Evolutionary conservation across 495 filamentous ascomycete genomes (phyloP), one percentile per base, ranked within the genome.

Genomic region (Lasiosphaeria miniovina): DNA sequence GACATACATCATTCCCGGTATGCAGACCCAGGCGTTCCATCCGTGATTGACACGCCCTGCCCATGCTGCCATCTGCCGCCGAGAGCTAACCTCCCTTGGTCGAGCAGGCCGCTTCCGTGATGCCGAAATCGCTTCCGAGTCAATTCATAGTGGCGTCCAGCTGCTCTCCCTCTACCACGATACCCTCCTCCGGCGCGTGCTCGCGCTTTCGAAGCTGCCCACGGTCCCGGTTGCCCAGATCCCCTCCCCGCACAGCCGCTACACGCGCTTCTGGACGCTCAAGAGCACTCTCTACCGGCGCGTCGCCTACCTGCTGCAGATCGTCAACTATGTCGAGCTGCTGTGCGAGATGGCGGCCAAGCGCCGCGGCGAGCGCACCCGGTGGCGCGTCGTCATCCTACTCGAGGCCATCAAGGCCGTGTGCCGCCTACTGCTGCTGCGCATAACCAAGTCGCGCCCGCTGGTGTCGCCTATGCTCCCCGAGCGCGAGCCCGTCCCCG

Each of bases 141-240:
- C 89, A 55, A 82, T 98, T 17, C 92, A 98, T 66, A 90, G 88
- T 45, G 84, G 85, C 58, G 87, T 97, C 36, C 91, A 96, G 67
- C 81, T 98, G 11, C 83, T 98, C 58, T 93, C 93, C 10, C 82
- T 97, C 59, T 97, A 97, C 75, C 93, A 98, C 80, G 93, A 98
- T 73, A 84, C 87, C 41, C 85, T 98, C 45, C 90, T 98, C 32
- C 83, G 86, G 53, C 81, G 84, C 64, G 86, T 88, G 32, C 57
- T 75, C 77, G 74, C 71, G 63, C 70, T 74, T 63, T 80, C 62
- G 68, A 80, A 65, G 59, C 57, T 73, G n/a, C 71, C 74, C 62
- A 49, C 61, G 63, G 76, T 71, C 72, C 69, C 65, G 65, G 69
- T 61, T 65, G 69, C 64, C 63, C 77, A 68, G 72, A 69, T 60